phyloP scores from a whole-genome alignment of 139 green algal species.

The Asterochloris erici region DNA sequence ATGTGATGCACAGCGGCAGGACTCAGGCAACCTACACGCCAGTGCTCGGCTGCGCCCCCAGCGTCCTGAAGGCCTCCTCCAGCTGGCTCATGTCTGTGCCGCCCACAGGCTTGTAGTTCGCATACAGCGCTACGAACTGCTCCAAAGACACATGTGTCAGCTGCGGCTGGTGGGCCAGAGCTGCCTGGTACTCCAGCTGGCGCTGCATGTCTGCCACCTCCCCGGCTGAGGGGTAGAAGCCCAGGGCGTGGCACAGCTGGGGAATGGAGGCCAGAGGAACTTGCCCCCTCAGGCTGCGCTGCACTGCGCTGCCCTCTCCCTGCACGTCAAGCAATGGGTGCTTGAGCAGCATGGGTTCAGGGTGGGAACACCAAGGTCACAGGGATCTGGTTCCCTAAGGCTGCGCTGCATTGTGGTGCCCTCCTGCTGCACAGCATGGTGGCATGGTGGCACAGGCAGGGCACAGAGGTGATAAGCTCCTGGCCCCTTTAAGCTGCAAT shows the following conservation, averaged over 20 bases:
- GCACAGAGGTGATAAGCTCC: no score
- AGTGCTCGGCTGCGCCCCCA: constrained; percentile 1
- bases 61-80: constrained; percentile 11
- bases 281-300: no score
- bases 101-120: constrained; percentile 61
- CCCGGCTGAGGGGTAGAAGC: constrained; percentile 59
- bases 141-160: constrained; percentile 24
- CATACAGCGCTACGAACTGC: constrained; percentile 58
- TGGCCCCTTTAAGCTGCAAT: no score
- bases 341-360: no score
- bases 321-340: no score
- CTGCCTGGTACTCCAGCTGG: constrained; percentile 37
- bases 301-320: no score
- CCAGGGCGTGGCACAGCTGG: constrained; percentile 62
- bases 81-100: constrained; percentile 1
- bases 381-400: no score
- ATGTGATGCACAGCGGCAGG: background rate
- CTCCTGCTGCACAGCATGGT: no score
- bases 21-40: constrained; percentile 25
- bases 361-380: no score
- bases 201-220: constrained; percentile 42
- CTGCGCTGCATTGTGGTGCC: no score
- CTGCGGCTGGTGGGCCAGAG: constrained; percentile 15
- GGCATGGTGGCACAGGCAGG: no score
- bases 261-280: constrained; percentile 35